phyloP scores from a whole-genome alignment of 1,139 yeast species.

The Diutina rugosa region DNA sequence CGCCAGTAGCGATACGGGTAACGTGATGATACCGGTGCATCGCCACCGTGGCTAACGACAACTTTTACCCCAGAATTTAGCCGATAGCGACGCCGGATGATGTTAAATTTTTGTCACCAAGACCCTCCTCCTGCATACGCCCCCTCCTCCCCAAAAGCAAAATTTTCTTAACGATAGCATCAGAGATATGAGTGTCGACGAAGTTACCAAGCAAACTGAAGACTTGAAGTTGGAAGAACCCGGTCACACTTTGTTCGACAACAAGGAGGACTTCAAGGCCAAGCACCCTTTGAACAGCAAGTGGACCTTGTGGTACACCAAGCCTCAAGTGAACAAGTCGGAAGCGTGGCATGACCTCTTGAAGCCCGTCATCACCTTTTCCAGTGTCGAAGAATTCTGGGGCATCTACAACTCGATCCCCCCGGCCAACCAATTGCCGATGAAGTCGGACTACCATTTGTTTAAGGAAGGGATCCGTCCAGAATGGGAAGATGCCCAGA shows the following conservation, averaged over 20 bases:
- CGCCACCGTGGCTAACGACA: no score
- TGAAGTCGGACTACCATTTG: slow-evolving; percentile 89
- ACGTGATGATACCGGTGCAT: no score
- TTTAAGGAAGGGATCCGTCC: slow-evolving; percentile 94
- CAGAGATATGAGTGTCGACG: slow-evolving; percentile 9
- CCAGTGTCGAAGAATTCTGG: slow-evolving; percentile 97
- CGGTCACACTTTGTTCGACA: slow-evolving; percentile 45
- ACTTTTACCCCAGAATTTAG: neutral
- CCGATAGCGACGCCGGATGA: neutral
- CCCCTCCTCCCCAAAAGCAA: neutral
- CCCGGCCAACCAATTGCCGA: slow-evolving; percentile 80
- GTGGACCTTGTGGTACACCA: slow-evolving; percentile 98
- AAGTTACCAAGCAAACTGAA: slow-evolving; percentile 40
- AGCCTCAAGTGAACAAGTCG: slow-evolving; percentile 66
- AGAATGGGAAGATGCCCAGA: slow-evolving; percentile 93
- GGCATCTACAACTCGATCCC: slow-evolving; percentile 94
- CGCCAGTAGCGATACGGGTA: no score
- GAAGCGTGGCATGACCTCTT: slow-evolving; percentile 92
- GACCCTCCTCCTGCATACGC: neutral
- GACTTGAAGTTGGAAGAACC: slow-evolving; percentile 36
- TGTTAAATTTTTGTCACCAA: neutral
- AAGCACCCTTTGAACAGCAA: slow-evolving; percentile 86
- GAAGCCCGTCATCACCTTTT: slow-evolving; percentile 85
- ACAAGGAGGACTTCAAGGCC: slow-evolving; percentile 58
- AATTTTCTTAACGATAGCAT: neutral